These are phyloP conservation scores for Penicillium psychrosexuale DNA, from an alignment of 2,329 filamentous ascomycete species.

Conservation along the genomic window DNA sequence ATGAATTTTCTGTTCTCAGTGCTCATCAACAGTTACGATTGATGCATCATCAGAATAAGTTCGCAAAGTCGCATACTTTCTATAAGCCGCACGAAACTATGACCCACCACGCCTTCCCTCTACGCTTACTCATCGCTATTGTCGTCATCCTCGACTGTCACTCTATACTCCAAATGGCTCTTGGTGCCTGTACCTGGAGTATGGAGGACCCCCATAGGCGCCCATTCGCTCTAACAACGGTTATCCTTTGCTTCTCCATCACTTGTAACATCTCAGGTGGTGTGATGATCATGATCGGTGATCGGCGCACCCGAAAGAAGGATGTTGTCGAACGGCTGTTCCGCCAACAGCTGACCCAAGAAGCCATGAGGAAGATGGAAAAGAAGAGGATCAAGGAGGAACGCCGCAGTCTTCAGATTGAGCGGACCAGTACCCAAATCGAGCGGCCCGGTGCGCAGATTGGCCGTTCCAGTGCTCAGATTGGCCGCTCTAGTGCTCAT, in stretches of 20 bases:
- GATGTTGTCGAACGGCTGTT: constrained; percentile 76
- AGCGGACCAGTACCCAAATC: constrained; percentile 3
- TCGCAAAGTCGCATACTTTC: constrained; percentile 79
- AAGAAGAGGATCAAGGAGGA: constrained; percentile 48
- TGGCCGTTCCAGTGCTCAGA: constrained; percentile 25
- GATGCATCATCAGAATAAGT: constrained; percentile 73
- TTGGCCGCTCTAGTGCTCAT: constrained; percentile 19
- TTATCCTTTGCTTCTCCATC: constrained; percentile 76
- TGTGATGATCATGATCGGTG: constrained; percentile 71
- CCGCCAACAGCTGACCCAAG: constrained; percentile 69
- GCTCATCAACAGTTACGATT: constrained; percentile 65
- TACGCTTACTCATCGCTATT: constrained; percentile 69
- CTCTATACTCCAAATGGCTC: constrained; percentile 73
- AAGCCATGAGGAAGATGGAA: constrained; percentile 58
- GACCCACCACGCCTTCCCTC: constrained; percentile 76
- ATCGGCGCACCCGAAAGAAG: constrained; percentile 76
- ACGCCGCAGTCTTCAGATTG: constrained; percentile 22
- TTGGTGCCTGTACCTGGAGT: constrained; percentile 74
- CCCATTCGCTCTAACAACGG: constrained; percentile 70
- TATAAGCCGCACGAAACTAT: constrained; percentile 85
- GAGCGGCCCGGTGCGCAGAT: neutral
- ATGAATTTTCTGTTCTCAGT: constrained; percentile 62
- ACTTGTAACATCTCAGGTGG: constrained; percentile 74
- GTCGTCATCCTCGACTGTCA: constrained; percentile 78
- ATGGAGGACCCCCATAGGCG: constrained; percentile 66